These are phyloP conservation scores for Agarophyton chilense DNA, from an alignment of 23 red algal genomes.

Conservation along the genomic window DNA sequence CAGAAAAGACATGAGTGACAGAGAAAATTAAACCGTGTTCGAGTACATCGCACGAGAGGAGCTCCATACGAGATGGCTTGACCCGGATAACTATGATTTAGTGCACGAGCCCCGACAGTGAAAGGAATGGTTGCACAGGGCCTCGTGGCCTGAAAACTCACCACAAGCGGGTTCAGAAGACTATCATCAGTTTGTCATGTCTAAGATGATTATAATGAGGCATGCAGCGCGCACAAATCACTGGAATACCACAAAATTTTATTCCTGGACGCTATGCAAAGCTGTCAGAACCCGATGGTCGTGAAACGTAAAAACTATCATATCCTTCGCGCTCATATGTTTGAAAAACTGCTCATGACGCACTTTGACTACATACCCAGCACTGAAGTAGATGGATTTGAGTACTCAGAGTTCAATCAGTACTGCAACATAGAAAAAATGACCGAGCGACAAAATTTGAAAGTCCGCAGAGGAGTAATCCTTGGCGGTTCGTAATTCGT, in stretches of 20 bases:
- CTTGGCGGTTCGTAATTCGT: conserved; percentile 42
- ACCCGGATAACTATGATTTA: no score
- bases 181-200: no score
- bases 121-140: not conserved
- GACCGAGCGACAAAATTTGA: conserved; percentile 11
- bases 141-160: conserved; percentile 52
- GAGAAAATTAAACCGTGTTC: no score
- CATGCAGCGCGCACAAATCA: no score
- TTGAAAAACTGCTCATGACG: conserved; percentile 54
- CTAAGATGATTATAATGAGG: no score
- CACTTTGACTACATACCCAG: conserved; percentile 36
- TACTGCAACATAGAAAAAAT: conserved; percentile 15
- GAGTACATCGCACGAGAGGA: no score
- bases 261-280: conserved; percentile 31
- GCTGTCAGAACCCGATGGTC: not conserved
- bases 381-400: conserved; percentile 47
- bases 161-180: no score
- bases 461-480: conserved; percentile 39
- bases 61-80: no score
- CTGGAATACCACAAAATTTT: conserved; percentile 29
- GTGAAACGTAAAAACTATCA: conserved; percentile 48
- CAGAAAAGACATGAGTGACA: conserved; percentile 14
- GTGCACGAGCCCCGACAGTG: conserved; percentile 35
- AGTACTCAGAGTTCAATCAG: conserved; percentile 4
- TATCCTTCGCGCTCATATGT: conserved; percentile 54